Percentiles rank a stretch among this genome's conserved stretches.
These are phyloP conservation scores for Talaromyces funiculosus DNA, from an alignment of 2,329 filamentous ascomycete genomes.

Conservation along the genomic window DNA sequence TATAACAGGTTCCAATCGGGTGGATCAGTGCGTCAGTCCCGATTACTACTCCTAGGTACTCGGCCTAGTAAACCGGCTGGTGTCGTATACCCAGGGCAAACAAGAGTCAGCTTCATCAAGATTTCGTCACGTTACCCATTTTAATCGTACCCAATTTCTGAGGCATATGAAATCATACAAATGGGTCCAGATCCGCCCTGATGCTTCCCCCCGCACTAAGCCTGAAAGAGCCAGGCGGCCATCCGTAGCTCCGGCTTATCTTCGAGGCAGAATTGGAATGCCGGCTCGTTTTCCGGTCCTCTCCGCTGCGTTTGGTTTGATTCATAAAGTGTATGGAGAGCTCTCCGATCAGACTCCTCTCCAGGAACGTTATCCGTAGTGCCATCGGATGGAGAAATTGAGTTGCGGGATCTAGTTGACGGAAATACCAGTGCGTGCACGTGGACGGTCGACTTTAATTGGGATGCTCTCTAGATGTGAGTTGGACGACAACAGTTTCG, in stretches of 20 bases:
- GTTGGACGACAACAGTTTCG: not conserved
- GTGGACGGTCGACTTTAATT: not conserved
- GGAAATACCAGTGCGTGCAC: not conserved
- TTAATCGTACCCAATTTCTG: constrained; percentile 15
- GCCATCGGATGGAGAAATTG: not conserved
- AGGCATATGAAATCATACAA: not conserved
- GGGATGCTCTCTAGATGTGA: not conserved
- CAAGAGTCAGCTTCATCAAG: constrained; percentile 3
- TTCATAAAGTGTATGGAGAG: not conserved
- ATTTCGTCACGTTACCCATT: constrained; percentile 11
- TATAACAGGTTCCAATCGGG: not conserved
- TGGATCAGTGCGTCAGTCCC: not conserved
- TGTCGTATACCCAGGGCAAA: not conserved
- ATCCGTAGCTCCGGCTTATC: constrained; percentile 16
- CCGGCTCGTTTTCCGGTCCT: constrained; percentile 19
- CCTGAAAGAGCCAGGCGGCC: constrained; percentile 14
- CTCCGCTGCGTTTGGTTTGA: constrained; percentile 13
- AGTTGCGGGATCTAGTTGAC: not conserved
- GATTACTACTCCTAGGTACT: not conserved
- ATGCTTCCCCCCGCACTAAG: constrained; percentile 18
- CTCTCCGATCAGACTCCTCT: not conserved
- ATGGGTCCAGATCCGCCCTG: not conserved
- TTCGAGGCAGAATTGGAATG: constrained; percentile 8
- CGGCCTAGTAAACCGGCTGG: not conserved
- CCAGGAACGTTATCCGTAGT: not conserved